Base-by-base conservation (phyloP, 768 basidiomycete species). In the Lentinula edodes region DNA sequence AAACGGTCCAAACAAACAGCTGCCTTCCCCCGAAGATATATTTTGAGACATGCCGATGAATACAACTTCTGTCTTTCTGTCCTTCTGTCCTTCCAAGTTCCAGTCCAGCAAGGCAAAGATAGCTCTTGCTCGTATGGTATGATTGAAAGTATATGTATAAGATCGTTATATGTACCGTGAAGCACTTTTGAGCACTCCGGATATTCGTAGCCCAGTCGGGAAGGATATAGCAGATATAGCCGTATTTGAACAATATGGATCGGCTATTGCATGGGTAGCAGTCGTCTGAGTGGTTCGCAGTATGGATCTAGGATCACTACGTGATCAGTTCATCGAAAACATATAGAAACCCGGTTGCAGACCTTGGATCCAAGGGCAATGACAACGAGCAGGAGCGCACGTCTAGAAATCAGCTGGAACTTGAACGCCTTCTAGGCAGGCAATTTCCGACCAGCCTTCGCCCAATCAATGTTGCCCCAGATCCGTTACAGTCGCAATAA, bases 391-490 rank as follows among this genome's bases (percentile, higher is more conserved):
- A 35, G 32, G 32, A 32, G 28, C 52, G 28, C 61, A 73, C 78
- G 46, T 89, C 87, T 46, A 94, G 76, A 16, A 90, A 28, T 28
- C 28, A 28, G 28, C 28, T 28, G 28, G 28, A 28, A 28, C 28
- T 28, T 28, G 28, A 28, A 28, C 28, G 28, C 28, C 95, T 75
- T 98, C 96, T 52, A 90, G 34, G 78, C 82, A 10, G 88, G 85
- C 67, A 98, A 75, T 58, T 83, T 78, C 65, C 74, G 69, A 70
- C 86, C 87, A 4, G 94, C 95, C 64, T 82, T 71, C 23, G 23
- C 23, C 97, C 95, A 98, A 60, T 85, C 81, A 60, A 92, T 78
- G 9, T 71, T 80, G 18, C 91, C 94, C 63, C 52, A 98, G 84
- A 48, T 89, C 88, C 54, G 82, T 83, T 62, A 98, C 87, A 56